A percentile compares a stretch with the other conserved stretches of the same genome.
These are phyloP conservation scores for Anthostomella pinea DNA, from an alignment of 2,329 filamentous ascomycete genomes.

Conservation along the genomic window DNA sequence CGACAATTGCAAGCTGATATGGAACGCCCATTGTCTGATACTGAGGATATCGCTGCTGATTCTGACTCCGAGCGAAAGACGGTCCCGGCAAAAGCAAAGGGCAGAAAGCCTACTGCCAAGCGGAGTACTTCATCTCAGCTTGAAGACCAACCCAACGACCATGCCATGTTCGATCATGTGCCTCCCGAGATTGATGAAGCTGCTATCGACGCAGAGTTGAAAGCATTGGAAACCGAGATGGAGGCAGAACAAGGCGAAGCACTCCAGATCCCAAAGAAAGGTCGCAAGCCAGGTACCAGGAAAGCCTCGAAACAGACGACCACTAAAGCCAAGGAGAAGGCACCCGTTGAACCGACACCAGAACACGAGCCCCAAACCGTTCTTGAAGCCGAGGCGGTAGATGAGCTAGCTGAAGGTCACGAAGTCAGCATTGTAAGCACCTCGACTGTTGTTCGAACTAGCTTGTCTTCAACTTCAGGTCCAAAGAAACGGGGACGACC, in stretches of 20 bases:
- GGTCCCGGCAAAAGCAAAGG: slow-evolving; percentile 30
- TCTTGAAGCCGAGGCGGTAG: slow-evolving; percentile 22
- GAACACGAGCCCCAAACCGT: slow-evolving; percentile 22
- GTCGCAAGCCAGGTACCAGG: slow-evolving; percentile 46
- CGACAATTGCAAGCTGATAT: slow-evolving; percentile 64
- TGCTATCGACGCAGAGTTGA: slow-evolving; percentile 50
- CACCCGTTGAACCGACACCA: slow-evolving; percentile 23
- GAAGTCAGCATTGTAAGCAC: slow-evolving; percentile 42
- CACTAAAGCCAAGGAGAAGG: slow-evolving; percentile 41
- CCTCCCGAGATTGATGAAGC: slow-evolving; percentile 45
- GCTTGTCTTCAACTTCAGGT: slow-evolving; percentile 20
- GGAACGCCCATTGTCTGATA: slow-evolving; percentile 53
- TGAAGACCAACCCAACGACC: slow-evolving; percentile 35
- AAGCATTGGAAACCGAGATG: slow-evolving; percentile 49
- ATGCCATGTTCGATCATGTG: slow-evolving; percentile 52
- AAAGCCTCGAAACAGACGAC: slow-evolving; percentile 51
- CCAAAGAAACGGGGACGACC: slow-evolving; percentile 34
- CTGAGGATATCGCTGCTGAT: slow-evolving; percentile 47
- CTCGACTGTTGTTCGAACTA: slow-evolving; percentile 40
- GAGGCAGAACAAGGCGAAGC: slow-evolving; percentile 37
- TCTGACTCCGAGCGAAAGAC: slow-evolving; percentile 45
- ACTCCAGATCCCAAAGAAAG: slow-evolving; percentile 52
- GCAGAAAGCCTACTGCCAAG: slow-evolving; percentile 27
- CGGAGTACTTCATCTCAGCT: slow-evolving; percentile 25
- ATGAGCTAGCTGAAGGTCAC: slow-evolving; percentile 33